Base-by-base conservation (phyloP, 1,139 yeast species). In the Taphrina wiesneri region DNA sequence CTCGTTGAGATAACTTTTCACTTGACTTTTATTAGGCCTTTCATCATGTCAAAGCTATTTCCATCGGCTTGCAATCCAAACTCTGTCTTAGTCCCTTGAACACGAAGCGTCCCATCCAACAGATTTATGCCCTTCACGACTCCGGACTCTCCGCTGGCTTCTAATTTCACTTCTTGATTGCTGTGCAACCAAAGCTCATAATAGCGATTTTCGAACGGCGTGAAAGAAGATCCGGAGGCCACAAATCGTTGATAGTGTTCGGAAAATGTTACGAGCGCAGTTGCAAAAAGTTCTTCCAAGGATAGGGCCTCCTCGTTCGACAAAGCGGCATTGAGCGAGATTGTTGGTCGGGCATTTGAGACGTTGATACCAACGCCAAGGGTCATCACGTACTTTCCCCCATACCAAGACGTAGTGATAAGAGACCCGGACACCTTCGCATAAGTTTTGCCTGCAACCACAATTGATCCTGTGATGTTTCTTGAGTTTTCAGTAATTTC, bases 21-120 rank as follows among this genome's bases (percentile, higher is more conserved):
- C 28, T 60, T 60, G 28, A 60, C 34, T 9, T 90, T 88, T n/a
- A 95, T 87, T 70, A 95, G 79, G 0, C 99, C 98, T 72, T 84
- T 88, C 79, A 93, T 88, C 80, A 95, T 92, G 74, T 95, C 99
- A 74, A 95, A 95, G 1, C 97, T 90, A 75, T 95, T 95, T 0
- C 99, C 99, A 75, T 95, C 99, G 0, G 99, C 99, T 75, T 91
- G 98, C 59, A 95, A 78, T 88, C 71, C 82, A 85, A 2, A 75
- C 70, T 0, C 90, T 88, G 2, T 85, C 83, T 15, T 78, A 77
- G 21, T 72, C 73, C 47, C 96, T 68, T 84, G 85, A 1, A 90
- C 99, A 26, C 86, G 77, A 67, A 95, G 78, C 76, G 92, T 79
- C 0, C 99, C 99, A 74, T 86, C 88, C 64, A 90, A 96, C 1